A percentile compares a stretch with the other conserved stretches of the same genome.
Evolutionary conservation across 176 grass and related monocot species (phyloP).

Genomic region (Carex littledalei): DNA sequence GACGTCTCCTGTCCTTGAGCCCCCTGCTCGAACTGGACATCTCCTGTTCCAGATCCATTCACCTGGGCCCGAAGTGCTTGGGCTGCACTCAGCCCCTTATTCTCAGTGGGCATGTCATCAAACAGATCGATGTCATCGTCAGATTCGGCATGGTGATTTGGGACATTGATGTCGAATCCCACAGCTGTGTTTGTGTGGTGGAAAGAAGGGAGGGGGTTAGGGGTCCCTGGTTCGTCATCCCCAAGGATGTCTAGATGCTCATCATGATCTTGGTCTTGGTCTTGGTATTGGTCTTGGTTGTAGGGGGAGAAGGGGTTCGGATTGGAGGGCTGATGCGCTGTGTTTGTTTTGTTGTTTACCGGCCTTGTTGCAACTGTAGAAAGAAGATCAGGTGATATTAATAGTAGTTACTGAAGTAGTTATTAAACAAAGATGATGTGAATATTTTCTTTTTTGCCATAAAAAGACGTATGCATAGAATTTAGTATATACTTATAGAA

Average conservation of each 20-base stretch:
- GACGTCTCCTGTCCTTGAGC: slow-evolving; percentile 6
- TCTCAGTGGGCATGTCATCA: slow-evolving; percentile 62
- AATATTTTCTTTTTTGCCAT: background rate
- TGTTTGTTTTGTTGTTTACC: slow-evolving; percentile 43
- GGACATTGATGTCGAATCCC: slow-evolving; percentile 62
- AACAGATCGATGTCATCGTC: slow-evolving; percentile 90
- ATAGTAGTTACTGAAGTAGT: background rate
- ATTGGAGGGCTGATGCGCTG: slow-evolving; percentile 31
- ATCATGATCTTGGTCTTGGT: slow-evolving; percentile 34
- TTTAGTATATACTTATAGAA: background rate
- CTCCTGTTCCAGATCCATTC: background rate
- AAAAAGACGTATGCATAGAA: background rate
- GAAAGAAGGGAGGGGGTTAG: slow-evolving; percentile 25
- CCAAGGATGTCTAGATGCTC: slow-evolving; percentile 83
- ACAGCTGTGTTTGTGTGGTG: slow-evolving; percentile 19
- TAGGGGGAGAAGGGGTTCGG: slow-evolving; percentile 39
- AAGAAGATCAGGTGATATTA: background rate
- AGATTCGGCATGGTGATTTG: slow-evolving; percentile 42
- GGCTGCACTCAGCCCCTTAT: slow-evolving; percentile 72
- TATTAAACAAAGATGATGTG: background rate
- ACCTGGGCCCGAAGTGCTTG: slow-evolving; percentile 38
- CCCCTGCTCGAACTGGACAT: slow-evolving; percentile 16
- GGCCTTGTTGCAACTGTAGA: slow-evolving; percentile 27
- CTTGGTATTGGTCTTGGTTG: slow-evolving; percentile 28
- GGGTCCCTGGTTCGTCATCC: slow-evolving; percentile 54